A percentile compares a stretch with the other conserved stretches of the same genome.
phyloP scores from a whole-genome alignment of 108 stramenopile species.

The Seminavis robusta region DNA sequence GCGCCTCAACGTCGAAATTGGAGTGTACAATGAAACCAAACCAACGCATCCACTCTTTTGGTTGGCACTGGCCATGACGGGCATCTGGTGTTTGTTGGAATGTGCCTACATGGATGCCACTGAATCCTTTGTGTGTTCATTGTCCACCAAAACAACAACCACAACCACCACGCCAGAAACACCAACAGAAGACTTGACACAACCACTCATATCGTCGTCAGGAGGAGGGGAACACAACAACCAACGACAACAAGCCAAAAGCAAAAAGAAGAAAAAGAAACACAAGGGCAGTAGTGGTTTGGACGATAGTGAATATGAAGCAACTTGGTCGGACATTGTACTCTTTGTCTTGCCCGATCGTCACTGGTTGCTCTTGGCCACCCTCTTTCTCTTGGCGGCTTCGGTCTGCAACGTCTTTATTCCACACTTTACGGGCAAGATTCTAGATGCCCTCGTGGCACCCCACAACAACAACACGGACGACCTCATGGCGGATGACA shows the following conservation, averaged over 20 bases:
- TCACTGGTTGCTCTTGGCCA: constrained; percentile 33
- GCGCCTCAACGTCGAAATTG: constrained; percentile 42
- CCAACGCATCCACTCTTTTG: constrained; percentile 39
- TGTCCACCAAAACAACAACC: not conserved
- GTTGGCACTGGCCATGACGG: constrained; percentile 23
- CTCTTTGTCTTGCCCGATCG: no score
- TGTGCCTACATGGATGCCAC: constrained; percentile 15
- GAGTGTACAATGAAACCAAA: constrained; percentile 18
- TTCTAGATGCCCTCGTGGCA: constrained; percentile 35
- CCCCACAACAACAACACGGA: constrained; percentile 3
- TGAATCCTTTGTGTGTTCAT: constrained; percentile 9
- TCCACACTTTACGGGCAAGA: constrained; percentile 47
- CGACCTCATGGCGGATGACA: not conserved
- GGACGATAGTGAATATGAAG: no score
- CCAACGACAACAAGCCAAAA: no score
- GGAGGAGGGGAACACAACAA: no score
- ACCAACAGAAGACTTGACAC: no score
- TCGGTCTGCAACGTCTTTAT: constrained; percentile 44
- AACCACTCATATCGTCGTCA: no score
- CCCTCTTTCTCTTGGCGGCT: constrained; percentile 42
- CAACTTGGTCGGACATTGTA: no score
- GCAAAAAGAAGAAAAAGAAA: no score
- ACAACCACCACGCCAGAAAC: no score
- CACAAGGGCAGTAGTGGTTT: no score
- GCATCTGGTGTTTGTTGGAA: constrained; percentile 22